These are phyloP conservation scores for Trichocladium antarcticum DNA, from an alignment of 495 filamentous ascomycete species.

Conservation along the genomic window DNA sequence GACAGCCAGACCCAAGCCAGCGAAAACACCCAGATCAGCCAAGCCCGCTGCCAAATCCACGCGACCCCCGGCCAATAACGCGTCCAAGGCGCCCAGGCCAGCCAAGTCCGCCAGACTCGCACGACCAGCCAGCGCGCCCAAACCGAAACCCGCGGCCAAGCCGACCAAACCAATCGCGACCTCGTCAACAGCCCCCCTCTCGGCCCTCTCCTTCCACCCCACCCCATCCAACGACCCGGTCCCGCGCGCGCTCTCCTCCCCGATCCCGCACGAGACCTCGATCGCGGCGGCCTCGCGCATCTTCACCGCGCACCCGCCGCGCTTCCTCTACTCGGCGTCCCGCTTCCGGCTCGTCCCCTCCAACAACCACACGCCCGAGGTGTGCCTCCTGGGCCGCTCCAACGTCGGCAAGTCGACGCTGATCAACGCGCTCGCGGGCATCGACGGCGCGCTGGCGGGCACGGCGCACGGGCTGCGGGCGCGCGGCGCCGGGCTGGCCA, in stretches of 20 bases:
- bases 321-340: constrained; percentile 57
- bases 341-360: constrained; percentile 58
- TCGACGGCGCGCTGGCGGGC: constrained; percentile 19
- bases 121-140: background rate
- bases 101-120: background rate
- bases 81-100: background rate
- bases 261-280: constrained; percentile 6
- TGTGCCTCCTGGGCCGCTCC: constrained; percentile 57
- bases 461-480: constrained; percentile 17
- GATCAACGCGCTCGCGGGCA: constrained; percentile 67
- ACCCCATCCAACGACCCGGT: constrained; percentile 27
- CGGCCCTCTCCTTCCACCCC: constrained; percentile 22
- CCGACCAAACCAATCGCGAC: background rate
- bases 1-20: too few species aligned
- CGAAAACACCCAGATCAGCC: background rate
- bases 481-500: constrained; percentile 33
- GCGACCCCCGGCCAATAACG: background rate
- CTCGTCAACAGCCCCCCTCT: background rate
- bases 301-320: constrained; percentile 51
- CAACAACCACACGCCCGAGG: constrained; percentile 47
- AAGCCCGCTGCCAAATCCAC: background rate
- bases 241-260: constrained; percentile 12
- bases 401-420: constrained; percentile 90
- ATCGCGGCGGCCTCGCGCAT: constrained; percentile 40
- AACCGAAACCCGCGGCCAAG: background rate